phyloP scores from a whole-genome alignment of 306 rosid species.

The Crotalaria pallida region DNA sequence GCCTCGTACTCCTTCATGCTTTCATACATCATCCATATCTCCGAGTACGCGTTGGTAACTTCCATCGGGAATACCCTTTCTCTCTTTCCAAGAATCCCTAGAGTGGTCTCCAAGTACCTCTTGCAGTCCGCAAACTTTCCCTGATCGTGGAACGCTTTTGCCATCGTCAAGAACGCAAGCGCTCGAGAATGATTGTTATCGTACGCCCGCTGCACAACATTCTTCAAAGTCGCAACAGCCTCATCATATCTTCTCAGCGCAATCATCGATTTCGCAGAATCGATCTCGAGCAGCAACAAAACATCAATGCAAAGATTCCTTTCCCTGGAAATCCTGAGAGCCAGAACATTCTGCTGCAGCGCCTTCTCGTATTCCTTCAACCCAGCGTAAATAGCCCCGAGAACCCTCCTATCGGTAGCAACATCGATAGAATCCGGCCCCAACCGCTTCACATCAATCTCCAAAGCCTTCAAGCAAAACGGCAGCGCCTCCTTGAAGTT shows the following conservation, averaged over 20 bases:
- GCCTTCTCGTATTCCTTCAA: slow-evolving; percentile 87
- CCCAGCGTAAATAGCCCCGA: slow-evolving; percentile 79
- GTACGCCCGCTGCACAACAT: slow-evolving; percentile 54
- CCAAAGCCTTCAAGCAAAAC: slow-evolving; percentile 74
- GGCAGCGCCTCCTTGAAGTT: slow-evolving; percentile 71
- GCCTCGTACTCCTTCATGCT: slow-evolving; percentile 89
- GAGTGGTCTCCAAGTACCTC: slow-evolving; percentile 70
- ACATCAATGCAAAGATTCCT: slow-evolving; percentile 72
- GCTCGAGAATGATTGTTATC: slow-evolving; percentile 76
- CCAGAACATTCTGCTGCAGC: slow-evolving; percentile 70
- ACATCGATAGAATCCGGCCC: slow-evolving; percentile 82
- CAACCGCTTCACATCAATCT: slow-evolving; percentile 60
- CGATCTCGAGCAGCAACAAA: slow-evolving; percentile 72
- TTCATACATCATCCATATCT: slow-evolving; percentile 82
- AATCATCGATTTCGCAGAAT: slow-evolving; percentile 85
- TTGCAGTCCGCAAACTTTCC: slow-evolving; percentile 63
- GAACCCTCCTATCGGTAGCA: slow-evolving; percentile 72
- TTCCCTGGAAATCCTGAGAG: slow-evolving; percentile 66
- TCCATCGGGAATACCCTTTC: slow-evolving; percentile 54
- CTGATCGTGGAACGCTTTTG: slow-evolving; percentile 66
- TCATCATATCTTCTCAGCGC: slow-evolving; percentile 70
- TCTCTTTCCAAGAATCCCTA: slow-evolving; percentile 73
- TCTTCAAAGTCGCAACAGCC: slow-evolving; percentile 68
- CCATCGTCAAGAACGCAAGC: slow-evolving; percentile 72
- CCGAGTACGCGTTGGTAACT: slow-evolving; percentile 77